These are phyloP conservation scores for Verticillium albo-atrum DNA, from an alignment of 2,329 filamentous ascomycete genomes.

Conservation along the genomic window DNA sequence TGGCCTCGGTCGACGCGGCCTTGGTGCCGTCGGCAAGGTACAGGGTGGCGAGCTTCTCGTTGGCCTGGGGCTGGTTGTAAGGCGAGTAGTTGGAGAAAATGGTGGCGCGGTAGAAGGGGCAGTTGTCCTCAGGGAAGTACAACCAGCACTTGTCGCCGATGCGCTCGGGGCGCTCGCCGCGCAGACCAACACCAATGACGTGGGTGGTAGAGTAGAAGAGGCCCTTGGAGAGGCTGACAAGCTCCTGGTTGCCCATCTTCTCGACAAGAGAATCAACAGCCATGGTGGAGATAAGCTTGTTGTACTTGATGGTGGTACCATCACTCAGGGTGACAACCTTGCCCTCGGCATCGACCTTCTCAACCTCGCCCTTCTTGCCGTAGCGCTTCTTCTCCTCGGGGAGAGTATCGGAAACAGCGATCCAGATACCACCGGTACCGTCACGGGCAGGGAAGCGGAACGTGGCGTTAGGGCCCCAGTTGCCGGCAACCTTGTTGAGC, in stretches of 20 bases:
- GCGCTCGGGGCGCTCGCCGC: constrained; percentile 84
- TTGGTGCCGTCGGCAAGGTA: constrained; percentile 84
- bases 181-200: constrained; percentile 92
- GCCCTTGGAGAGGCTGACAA: constrained; percentile 78
- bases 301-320: constrained; percentile 84
- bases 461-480: constrained; percentile 97
- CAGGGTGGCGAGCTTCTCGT: constrained; percentile 80
- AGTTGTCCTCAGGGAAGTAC: constrained; percentile 99
- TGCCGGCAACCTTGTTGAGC: constrained; percentile 90
- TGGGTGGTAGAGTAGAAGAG: constrained; percentile 97
- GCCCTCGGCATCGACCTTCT: constrained; percentile 79
- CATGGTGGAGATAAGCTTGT: constrained; percentile 95
- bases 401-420: constrained; percentile 87
- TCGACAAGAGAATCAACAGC: constrained; percentile 84
- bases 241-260: constrained; percentile 81
- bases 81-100: constrained; percentile 99
- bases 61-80: constrained; percentile 86
- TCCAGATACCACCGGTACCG: constrained; percentile 98
- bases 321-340: constrained; percentile 80
- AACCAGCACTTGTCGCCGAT: constrained; percentile 99
- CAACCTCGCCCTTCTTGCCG: constrained; percentile 78
- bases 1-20: constrained; percentile 64
- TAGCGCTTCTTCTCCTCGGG: constrained; percentile 89
- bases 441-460: constrained; percentile 97
- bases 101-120: constrained; percentile 97